Conservation (phyloP, 495 filamentous ascomycete genomes). For the Podospora appendiculata region DNA sequence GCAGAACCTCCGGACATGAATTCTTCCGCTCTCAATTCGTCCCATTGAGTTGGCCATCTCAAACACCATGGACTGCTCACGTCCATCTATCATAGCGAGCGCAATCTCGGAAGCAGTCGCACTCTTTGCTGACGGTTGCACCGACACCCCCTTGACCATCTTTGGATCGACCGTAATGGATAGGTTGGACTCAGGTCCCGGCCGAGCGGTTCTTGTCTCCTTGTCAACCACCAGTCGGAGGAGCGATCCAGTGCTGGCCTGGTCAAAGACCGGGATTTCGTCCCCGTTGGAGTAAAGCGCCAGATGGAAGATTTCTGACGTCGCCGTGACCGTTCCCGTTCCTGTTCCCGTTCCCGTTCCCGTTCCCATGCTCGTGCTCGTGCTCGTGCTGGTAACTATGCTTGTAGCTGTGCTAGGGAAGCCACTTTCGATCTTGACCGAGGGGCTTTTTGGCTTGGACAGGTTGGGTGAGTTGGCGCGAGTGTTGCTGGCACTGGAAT, state of each 20-base stretch:
- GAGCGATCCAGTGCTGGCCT: background rate
- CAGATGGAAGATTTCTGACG: background rate
- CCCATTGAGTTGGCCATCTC: conserved; percentile 2
- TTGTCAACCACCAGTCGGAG: conserved; percentile 12
- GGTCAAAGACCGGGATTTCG: background rate
- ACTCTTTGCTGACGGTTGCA: background rate
- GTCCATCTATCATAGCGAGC: background rate
- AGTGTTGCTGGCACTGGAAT: conserved; percentile 6
- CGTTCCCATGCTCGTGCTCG: too few species aligned
- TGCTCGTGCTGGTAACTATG: background rate
- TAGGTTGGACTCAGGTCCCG: background rate
- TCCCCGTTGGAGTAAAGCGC: background rate
- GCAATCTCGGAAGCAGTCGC: conserved; percentile 5
- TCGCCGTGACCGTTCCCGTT: too few species aligned
- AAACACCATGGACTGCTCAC: conserved; percentile 6
- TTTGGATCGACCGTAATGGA: conserved; percentile 15
- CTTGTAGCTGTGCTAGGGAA: background rate
- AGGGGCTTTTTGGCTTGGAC: background rate
- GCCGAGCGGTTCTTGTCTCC: conserved; percentile 1
- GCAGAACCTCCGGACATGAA: conserved; percentile 28
- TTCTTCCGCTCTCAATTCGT: conserved; percentile 16
- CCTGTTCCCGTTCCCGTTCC: too few species aligned
- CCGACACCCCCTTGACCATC: conserved; percentile 7
- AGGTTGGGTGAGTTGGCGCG: conserved; percentile 7
- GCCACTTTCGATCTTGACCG: background rate